Conservation (phyloP, 179 eudicot species). For the Monotropa hypopitys region DNA sequence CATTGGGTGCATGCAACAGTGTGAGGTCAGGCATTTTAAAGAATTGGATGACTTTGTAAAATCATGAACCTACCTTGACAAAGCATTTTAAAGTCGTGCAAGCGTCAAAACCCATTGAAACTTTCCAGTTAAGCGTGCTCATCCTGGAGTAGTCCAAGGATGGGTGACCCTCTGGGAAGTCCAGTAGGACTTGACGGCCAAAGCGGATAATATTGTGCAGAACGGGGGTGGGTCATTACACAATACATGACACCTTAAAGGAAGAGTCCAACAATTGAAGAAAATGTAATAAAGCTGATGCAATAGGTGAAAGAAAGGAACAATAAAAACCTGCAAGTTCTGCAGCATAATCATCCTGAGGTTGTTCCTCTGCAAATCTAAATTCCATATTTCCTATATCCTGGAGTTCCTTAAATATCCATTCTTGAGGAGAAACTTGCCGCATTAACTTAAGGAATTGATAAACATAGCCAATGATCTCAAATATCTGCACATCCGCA, state of each 20-base stretch:
- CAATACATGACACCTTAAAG: not conserved
- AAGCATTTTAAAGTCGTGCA: no score
- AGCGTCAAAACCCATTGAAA: no score
- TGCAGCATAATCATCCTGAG: constrained; percentile 97
- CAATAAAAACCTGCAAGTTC: constrained; percentile 68
- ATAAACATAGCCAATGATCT: constrained; percentile 69
- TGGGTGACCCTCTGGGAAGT: no score
- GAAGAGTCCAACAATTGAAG: not conserved
- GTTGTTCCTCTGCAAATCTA: constrained; percentile 90
- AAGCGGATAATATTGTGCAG: no score
- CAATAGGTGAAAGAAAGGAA: constrained; percentile 2
- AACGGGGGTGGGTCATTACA: no score
- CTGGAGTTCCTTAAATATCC: constrained; percentile 94
- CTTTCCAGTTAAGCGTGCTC: no score
- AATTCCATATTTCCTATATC: constrained; percentile 90
- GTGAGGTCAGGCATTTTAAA: no score
- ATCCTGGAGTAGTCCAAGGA: no score
- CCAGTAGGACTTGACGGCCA: no score
- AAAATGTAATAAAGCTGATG: not conserved
- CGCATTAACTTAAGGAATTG: constrained; percentile 75
- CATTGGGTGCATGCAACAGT: no score
- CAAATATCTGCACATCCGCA: constrained; percentile 46
- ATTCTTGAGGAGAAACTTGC: constrained; percentile 68
- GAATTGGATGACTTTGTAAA: no score
- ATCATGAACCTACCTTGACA: no score